Percentiles rank a stretch among this genome's conserved stretches.
These are phyloP conservation scores for Neocallimastix lanati DNA, from an alignment of 192 early-diverging fungal genomes.

Conservation along the genomic window DNA sequence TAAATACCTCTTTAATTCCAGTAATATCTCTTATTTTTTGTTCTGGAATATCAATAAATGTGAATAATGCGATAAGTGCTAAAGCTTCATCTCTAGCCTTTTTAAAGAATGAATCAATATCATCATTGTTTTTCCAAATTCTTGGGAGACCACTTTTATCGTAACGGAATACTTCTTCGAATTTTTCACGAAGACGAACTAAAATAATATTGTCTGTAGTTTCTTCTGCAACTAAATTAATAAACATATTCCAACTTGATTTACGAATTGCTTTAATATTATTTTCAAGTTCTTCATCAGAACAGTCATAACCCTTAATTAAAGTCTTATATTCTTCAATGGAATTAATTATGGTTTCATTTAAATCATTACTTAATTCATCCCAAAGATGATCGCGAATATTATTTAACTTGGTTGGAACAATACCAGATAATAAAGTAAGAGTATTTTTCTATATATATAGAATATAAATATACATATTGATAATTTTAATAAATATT, in stretches of 20 bases:
- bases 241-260: slow-evolving; percentile 56
- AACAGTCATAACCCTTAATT: slow-evolving; percentile 8
- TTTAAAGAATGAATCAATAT: slow-evolving; percentile 76
- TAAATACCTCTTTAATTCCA: slow-evolving; percentile 17
- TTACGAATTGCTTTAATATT: background rate
- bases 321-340: slow-evolving; percentile 15
- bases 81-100: slow-evolving; percentile 46
- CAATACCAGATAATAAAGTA: background rate
- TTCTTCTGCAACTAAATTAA: slow-evolving; percentile 59
- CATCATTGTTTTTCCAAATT: slow-evolving; percentile 87
- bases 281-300: background rate
- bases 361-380: background rate
- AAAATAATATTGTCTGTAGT: slow-evolving; percentile 65
- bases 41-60: slow-evolving; percentile 51
- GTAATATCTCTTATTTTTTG: slow-evolving; percentile 6
- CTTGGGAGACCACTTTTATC: slow-evolving; percentile 80
- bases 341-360: background rate
- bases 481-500: too few relatives aligned
- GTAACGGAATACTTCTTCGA: slow-evolving; percentile 87
- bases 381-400: background rate
- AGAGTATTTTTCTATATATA: background rate
- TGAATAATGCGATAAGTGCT: slow-evolving; percentile 45
- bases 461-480: too few relatives aligned
- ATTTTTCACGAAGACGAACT: slow-evolving; percentile 42
- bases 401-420: background rate